Percentiles rank a stretch among this genome's conserved stretches.
Conservation (phyloP, 495 filamentous ascomycete species). For the Margaritispora aquatica region DNA sequence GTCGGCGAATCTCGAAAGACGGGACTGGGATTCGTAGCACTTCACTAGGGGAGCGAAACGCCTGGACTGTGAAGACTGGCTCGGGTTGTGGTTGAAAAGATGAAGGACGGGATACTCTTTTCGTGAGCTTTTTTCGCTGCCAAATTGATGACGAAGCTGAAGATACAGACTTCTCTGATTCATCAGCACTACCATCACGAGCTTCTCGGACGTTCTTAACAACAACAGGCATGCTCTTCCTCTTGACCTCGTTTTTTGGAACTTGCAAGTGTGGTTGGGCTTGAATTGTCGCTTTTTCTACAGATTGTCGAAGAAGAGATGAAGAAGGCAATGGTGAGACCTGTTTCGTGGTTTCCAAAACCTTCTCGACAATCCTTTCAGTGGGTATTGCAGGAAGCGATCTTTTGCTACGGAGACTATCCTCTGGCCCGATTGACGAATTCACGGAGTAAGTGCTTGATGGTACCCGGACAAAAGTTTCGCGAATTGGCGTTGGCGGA, state of each 20-base stretch:
- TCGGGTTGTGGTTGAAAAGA: neutral
- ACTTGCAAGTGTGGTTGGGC: neutral
- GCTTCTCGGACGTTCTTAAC: neutral
- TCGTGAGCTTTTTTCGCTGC: neutral
- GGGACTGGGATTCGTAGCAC: conserved; percentile 8
- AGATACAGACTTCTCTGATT: neutral
- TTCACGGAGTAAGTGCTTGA: conserved; percentile 6
- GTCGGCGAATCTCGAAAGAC: conserved; percentile 1
- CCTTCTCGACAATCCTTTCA: neutral
- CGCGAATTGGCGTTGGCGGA: neutral
- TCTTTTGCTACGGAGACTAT: neutral
- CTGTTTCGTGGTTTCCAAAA: neutral
- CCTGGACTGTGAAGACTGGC: conserved; percentile 11
- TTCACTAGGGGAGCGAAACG: conserved; percentile 2
- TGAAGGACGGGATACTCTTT: neutral
- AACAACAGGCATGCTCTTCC: conserved; percentile 7
- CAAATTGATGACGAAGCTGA: conserved; percentile 1
- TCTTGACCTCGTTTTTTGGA: neutral
- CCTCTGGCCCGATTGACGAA: conserved; percentile 4
- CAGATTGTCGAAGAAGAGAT: neutral
- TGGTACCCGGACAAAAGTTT: neutral
- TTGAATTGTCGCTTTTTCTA: neutral
- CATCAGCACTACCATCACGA: neutral
- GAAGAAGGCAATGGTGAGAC: neutral
- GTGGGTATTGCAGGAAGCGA: neutral